Evolutionary conservation across 345 rosid genomes (phyloP), one percentile per base, ranked within the genome.

Genomic region (Eucalyptus marginata): DNA sequence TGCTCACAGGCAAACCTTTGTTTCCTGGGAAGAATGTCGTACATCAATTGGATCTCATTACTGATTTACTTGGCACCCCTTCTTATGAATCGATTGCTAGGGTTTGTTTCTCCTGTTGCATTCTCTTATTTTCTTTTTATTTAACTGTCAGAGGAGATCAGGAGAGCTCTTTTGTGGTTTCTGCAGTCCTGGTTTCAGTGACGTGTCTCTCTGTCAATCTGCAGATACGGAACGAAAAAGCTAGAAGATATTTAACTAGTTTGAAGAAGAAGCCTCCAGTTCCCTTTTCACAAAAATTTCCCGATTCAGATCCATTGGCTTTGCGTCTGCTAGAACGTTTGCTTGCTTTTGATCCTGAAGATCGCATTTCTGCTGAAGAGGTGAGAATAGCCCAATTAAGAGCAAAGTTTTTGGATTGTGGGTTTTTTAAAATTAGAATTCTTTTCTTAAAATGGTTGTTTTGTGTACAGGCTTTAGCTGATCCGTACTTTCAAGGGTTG

Each of bases 11-110:
- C 62, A 95, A 93, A 88, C 98, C 99, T 4, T 92, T 98, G 93
- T 98, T 98, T 91, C 98, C 99, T 64, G 99, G 99, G 86, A 98
- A 96, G 93, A 96, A 98, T 91, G 99, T 98, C 79, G 98, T 93
- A 62, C 97, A 98, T 87, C 95, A 97, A 90, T 94, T 98, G 89
- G 99, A 98, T 64, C 94, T 98, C 40, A 97, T 97, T 83, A 97
- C 99, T 64, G 99, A 98, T 95, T 91, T 98, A 93, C 98, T 98
- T 90, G 99, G 99, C 92, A 95, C 98, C 62, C 99, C 99, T 16
- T 90, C 99, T 50, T 92, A 93, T 8, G 94, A 96, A 89, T 92
- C 96, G 89, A 90, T 95, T 90, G 94, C 99, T 87, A 93, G 96
- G 97, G 99, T 98, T 90, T 90, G 97, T 93, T 88, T 71, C 86